Conservation (phyloP, 495 filamentous ascomycete genomes). For the Geopyxis carbonaria region DNA sequence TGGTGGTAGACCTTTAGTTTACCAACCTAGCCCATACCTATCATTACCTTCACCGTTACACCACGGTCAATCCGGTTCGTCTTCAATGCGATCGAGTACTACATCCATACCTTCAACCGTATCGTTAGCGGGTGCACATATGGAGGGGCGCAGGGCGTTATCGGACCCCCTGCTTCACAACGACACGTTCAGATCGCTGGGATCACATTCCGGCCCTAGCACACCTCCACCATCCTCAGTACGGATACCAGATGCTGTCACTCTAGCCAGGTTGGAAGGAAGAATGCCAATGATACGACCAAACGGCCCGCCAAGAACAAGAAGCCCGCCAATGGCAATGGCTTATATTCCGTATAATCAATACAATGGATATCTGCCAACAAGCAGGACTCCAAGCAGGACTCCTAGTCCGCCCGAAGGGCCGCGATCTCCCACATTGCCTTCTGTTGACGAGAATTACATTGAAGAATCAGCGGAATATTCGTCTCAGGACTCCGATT, state of each 20-base stretch:
- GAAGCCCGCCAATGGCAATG: not conserved
- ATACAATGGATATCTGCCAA: not conserved
- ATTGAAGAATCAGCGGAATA: slow-evolving; percentile 12
- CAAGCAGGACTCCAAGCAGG: slow-evolving; percentile 9
- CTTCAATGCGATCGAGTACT: slow-evolving; percentile 19
- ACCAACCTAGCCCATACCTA: slow-evolving; percentile 24
- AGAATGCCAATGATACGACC: slow-evolving; percentile 5
- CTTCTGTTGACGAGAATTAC: slow-evolving; percentile 19
- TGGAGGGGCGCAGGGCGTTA: not conserved
- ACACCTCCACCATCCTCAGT: not conserved
- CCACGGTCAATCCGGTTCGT: slow-evolving; percentile 5
- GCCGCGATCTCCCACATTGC: slow-evolving; percentile 11
- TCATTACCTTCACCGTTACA: slow-evolving; percentile 13
- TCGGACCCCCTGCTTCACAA: slow-evolving; percentile 3
- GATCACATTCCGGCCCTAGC: not conserved
- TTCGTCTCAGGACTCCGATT: slow-evolving; percentile 20
- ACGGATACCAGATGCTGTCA: slow-evolving; percentile 13
- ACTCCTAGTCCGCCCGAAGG: slow-evolving; percentile 23
- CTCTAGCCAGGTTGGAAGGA: slow-evolving; percentile 21
- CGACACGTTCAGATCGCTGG: not conserved
- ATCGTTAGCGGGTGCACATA: slow-evolving; percentile 1
- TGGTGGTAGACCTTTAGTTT: slow-evolving; percentile 18
- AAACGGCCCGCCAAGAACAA: slow-evolving; percentile 9
- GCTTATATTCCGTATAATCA: no score
- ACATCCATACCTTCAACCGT: slow-evolving; percentile 18